A percentile compares a stretch with the other conserved stretches of the same genome.
Evolutionary conservation across 306 rosid genomes (phyloP).

Genomic region (Canavalia gladiata): DNA sequence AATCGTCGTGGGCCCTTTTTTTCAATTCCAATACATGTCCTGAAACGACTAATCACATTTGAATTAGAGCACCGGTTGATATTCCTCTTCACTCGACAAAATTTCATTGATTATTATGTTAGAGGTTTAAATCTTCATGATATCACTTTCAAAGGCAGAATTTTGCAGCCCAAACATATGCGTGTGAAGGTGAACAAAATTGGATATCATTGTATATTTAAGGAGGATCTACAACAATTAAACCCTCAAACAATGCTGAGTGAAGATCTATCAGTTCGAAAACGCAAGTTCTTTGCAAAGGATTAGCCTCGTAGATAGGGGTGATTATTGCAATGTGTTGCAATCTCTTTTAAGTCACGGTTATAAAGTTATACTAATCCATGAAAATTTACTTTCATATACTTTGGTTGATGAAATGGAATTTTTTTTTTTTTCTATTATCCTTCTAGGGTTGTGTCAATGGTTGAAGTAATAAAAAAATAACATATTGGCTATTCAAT

Average conservation of each 20-base stretch:
- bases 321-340: too few species aligned
- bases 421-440: neutral
- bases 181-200: neutral
- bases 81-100: neutral
- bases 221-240: neutral
- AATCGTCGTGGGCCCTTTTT: too few species aligned
- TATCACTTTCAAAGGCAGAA: too few species aligned
- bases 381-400: neutral
- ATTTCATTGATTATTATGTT: neutral
- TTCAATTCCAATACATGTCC: neutral
- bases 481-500: too few species aligned
- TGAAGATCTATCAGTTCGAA: neutral
- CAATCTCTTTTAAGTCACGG: neutral
- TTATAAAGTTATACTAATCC: neutral
- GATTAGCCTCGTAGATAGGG: neutral
- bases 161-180: neutral
- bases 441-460: neutral
- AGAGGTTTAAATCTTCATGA: too few species aligned
- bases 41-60: neutral
- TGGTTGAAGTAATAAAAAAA: neutral
- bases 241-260: neutral
- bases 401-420: neutral
- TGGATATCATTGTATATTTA: constrained; percentile 6
- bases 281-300: neutral
- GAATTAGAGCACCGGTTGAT: neutral